Base-by-base conservation (phyloP, 139 green algal genomes). In the Eudorina sp. region DNA sequence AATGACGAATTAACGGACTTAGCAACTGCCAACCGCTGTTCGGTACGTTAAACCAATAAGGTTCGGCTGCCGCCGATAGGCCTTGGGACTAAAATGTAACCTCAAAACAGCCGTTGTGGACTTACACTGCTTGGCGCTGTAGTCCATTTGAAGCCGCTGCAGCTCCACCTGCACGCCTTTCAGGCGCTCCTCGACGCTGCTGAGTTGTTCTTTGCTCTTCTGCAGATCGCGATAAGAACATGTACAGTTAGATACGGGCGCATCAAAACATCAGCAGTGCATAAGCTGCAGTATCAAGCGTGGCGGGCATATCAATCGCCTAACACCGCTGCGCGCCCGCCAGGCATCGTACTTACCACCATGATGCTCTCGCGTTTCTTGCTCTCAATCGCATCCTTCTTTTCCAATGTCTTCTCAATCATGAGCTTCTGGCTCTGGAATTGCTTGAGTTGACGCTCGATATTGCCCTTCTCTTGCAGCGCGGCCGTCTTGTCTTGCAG, bases 281-380 rank as follows among this genome's bases (percentile, higher is more conserved):
- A n/a, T n/a, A n/a, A n/a, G n/a, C n/a, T n/a, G n/a, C n/a, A n/a
- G n/a, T n/a, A n/a, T n/a, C n/a, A n/a, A n/a, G n/a, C n/a, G n/a
- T n/a, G n/a, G n/a, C n/a, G n/a, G n/a, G n/a, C n/a, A n/a, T n/a
- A n/a, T n/a, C n/a, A n/a, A n/a, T n/a, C n/a, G n/a, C n/a, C n/a
- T n/a, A n/a, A n/a, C n/a, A n/a, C n/a, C n/a, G n/a, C n/a, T n/a
- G n/a, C n/a, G n/a, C n/a, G n/a, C n/a, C n/a, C n/a, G n/a, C n/a
- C n/a, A n/a, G n/a, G n/a, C n/a, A n/a, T n/a, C 51, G 23, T 53
- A 53, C 90, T 89, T 73, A 92, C 92, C 46, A 94, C 89, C 93
- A 97, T 96, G 73, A 97, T 95, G 89, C 72, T 95, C 91, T 98
- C 96, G 0, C 95, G 88, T 93, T 97, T 97, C 91, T 95, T 95